phyloP scores from a whole-genome alignment of 257 asterid genomes.

The Solanum gracilifrons region DNA sequence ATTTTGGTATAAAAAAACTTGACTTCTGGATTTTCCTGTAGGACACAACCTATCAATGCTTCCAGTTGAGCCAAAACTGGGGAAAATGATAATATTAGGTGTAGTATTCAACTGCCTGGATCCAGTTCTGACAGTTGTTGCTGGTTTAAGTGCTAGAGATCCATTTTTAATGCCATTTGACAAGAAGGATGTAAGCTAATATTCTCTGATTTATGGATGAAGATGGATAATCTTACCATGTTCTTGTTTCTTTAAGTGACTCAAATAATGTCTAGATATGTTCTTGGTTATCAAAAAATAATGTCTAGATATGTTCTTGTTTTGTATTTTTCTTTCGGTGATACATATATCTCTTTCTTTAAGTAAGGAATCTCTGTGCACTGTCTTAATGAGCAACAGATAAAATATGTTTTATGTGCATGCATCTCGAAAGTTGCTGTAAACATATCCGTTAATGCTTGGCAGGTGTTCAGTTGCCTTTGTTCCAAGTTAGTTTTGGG shows the following conservation, averaged over 20 bases:
- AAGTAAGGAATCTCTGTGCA: background rate
- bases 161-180: slow-evolving; percentile 94
- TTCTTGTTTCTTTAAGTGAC: background rate
- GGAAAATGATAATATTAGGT: slow-evolving; percentile 84
- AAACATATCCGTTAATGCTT: background rate
- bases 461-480: background rate
- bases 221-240: background rate
- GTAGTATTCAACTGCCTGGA: slow-evolving; percentile 71
- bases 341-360: background rate
- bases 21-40: slow-evolving; percentile 21
- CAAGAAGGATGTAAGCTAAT: slow-evolving; percentile 76
- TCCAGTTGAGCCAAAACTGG: slow-evolving; percentile 97
- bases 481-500: background rate
- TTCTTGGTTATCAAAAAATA: background rate
- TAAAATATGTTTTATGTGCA: background rate
- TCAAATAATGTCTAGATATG: background rate
- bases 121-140: slow-evolving; percentile 87
- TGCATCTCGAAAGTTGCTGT: background rate
- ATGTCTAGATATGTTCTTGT: background rate
- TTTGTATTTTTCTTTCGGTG: background rate
- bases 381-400: background rate
- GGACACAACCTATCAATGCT: slow-evolving; percentile 76
- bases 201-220: background rate
- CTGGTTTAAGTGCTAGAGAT: slow-evolving; percentile 82
- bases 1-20: background rate